Conservation (phyloP, 225 moss, liverwort and hornwort species). For the Antitrichia curtipendula region DNA sequence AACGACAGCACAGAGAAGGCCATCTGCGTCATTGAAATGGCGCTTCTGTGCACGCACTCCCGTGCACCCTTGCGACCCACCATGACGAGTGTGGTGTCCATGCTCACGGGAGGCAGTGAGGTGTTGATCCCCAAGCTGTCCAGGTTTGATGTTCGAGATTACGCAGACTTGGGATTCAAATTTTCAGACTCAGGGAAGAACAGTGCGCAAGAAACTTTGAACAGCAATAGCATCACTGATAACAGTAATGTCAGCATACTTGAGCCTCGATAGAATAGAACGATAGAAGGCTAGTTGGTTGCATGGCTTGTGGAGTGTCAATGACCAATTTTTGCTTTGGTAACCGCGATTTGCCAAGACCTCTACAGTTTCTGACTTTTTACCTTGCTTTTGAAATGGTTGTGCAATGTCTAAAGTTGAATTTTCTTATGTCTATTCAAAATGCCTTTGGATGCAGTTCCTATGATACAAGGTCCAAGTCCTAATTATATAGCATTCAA, state of each 20-base stretch:
- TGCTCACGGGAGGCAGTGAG: constrained; percentile 20
- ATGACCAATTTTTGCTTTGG: background rate
- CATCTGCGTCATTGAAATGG: constrained; percentile 22
- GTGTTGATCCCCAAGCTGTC: background rate
- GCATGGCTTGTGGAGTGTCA: background rate
- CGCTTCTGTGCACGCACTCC: constrained; percentile 55
- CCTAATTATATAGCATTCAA: background rate
- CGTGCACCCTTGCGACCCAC: constrained; percentile 28
- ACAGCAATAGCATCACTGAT: background rate
- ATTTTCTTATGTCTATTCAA: background rate
- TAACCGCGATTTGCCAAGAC: background rate
- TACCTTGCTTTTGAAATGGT: background rate
- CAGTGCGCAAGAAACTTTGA: background rate
- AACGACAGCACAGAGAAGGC: constrained; percentile 2
- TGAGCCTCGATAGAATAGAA: background rate
- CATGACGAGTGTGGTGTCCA: constrained; percentile 49
- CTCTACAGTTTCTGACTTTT: background rate
- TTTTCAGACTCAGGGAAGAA: background rate
- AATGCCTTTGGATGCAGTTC: background rate
- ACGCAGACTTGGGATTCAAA: constrained; percentile 3
- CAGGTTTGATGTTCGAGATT: constrained; percentile 19
- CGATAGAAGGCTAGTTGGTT: no score
- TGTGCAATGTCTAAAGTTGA: background rate
- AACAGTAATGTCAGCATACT: constrained; percentile 8
- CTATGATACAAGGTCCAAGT: background rate